phyloP scores from a whole-genome alignment of 352 stramenopile genomes.

The Phytophthora ramorum region DNA sequence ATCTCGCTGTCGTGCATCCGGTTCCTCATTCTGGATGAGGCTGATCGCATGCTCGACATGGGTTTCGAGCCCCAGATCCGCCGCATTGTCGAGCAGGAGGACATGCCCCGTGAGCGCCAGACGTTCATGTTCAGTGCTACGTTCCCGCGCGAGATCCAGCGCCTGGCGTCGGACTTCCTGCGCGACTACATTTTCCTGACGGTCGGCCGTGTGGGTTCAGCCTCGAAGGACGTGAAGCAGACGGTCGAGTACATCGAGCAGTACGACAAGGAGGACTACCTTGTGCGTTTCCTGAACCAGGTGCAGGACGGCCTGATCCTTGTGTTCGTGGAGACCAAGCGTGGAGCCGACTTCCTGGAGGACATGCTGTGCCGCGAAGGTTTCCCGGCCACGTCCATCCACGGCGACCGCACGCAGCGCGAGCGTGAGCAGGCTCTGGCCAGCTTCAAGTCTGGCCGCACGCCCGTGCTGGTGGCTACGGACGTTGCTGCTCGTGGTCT shows the following conservation, averaged over 20 bases:
- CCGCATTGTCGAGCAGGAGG: conserved; percentile 98
- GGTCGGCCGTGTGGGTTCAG: conserved; percentile 97
- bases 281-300: conserved; percentile 96
- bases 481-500: conserved; percentile 98
- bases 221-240: conserved; percentile 98
- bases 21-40: conserved; percentile 99
- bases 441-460: conserved; percentile 92
- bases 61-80: conserved; percentile 99
- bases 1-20: conserved; percentile 92
- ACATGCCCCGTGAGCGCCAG: conserved; percentile 97
- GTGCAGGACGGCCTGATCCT: conserved; percentile 93
- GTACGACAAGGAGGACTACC: conserved; percentile 96
- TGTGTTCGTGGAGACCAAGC: conserved; percentile 99
- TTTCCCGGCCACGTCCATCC: conserved; percentile 95
- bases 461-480: conserved; percentile 97
- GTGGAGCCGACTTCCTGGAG: conserved; percentile 96
- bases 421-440: conserved; percentile 94
- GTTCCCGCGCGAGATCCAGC: conserved; percentile 98
- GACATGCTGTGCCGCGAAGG: conserved; percentile 93
- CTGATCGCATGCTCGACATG: conserved; percentile 99
- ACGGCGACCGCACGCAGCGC: conserved; percentile 97
- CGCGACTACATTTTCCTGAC: conserved; percentile 99
- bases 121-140: conserved; percentile 99
- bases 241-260: conserved; percentile 97
- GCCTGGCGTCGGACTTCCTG: conserved; percentile 97